These are phyloP conservation scores for Arabis hirsuta DNA, from an alignment of 345 rosid species.

Conservation along the genomic window DNA sequence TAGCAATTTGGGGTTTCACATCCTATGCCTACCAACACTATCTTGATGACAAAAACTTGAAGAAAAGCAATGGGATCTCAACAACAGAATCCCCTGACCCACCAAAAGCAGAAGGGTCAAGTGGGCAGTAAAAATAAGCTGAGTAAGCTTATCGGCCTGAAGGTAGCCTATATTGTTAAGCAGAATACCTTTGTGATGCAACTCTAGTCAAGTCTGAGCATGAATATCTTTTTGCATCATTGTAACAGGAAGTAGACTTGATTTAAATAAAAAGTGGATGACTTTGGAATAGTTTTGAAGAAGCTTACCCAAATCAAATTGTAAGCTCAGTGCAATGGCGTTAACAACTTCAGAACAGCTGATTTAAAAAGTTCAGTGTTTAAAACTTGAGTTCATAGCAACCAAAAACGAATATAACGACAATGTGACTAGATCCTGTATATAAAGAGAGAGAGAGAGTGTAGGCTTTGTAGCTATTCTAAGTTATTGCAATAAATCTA, in stretches of 20 bases:
- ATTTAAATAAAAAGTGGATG: slow-evolving; percentile 1
- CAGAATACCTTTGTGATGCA: slow-evolving; percentile 7
- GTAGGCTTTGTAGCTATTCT: slow-evolving; percentile 34
- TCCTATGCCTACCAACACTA: slow-evolving; percentile 49
- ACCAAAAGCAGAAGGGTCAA: slow-evolving; percentile 30
- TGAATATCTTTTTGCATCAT: background rate
- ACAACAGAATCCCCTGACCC: slow-evolving; percentile 20
- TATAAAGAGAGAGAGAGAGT: slow-evolving; percentile 14
- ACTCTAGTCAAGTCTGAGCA: background rate
- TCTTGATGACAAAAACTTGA: slow-evolving; percentile 40
- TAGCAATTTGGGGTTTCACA: slow-evolving; percentile 71
- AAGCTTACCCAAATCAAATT: background rate
- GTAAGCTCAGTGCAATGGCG: slow-evolving; percentile 12
- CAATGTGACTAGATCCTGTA: background rate
- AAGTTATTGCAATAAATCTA: slow-evolving; percentile 13
- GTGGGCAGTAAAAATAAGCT: slow-evolving; percentile 15
- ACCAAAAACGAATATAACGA: slow-evolving; percentile 1
- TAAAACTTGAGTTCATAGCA: slow-evolving; percentile 24
- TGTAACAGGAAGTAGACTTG: slow-evolving; percentile 7
- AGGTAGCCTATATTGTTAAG: slow-evolving; percentile 2
- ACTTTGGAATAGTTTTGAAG: slow-evolving; percentile 17
- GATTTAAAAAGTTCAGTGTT: slow-evolving; percentile 4
- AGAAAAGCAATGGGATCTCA: slow-evolving; percentile 19
- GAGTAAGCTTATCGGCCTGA: slow-evolving; percentile 5
- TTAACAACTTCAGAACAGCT: slow-evolving; percentile 13